Conservation (phyloP, 768 basidiomycete genomes). For the Myochromella boudieri region DNA sequence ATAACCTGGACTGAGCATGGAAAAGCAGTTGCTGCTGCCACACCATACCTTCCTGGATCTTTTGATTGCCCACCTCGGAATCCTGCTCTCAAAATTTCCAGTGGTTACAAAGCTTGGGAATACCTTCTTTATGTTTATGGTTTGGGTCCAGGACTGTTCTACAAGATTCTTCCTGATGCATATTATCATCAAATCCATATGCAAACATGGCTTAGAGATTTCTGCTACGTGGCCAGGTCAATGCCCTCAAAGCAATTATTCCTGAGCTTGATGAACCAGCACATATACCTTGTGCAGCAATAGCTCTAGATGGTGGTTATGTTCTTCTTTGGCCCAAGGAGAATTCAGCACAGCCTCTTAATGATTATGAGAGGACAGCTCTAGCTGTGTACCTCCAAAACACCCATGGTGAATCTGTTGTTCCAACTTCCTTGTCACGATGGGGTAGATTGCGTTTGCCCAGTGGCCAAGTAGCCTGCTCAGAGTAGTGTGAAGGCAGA, state of each 20-base stretch:
- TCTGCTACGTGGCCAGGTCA: conserved; percentile 4
- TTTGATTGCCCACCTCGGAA: conserved; percentile 43
- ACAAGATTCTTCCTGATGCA: conserved; percentile 14
- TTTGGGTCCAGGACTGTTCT: conserved; percentile 26
- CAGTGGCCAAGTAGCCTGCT: too few relatives aligned
- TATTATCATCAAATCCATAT: conserved; percentile 27
- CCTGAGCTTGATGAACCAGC: too few relatives aligned
- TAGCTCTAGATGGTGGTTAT: too few relatives aligned
- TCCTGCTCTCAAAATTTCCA: conserved; percentile 36
- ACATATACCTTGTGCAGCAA: too few relatives aligned
- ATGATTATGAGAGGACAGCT: too few relatives aligned
- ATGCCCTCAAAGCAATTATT: conserved; percentile 11
- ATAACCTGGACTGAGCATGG: conserved; percentile 35
- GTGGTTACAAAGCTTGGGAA: conserved; percentile 25
- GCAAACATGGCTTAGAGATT: conserved; percentile 9
- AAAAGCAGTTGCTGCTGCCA: conserved; percentile 24
- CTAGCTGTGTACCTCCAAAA: too few relatives aligned
- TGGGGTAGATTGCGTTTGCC: too few relatives aligned
- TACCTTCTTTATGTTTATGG: conserved; percentile 27
- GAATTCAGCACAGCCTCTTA: too few relatives aligned
- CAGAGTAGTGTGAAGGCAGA: too few relatives aligned
- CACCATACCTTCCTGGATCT: conserved; percentile 35
- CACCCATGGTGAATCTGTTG: too few relatives aligned
- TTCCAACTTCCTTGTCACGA: too few relatives aligned
- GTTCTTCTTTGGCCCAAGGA: too few relatives aligned